Conservation (phyloP, 257 asterid species). For the Jaltomata sinuosa region DNA sequence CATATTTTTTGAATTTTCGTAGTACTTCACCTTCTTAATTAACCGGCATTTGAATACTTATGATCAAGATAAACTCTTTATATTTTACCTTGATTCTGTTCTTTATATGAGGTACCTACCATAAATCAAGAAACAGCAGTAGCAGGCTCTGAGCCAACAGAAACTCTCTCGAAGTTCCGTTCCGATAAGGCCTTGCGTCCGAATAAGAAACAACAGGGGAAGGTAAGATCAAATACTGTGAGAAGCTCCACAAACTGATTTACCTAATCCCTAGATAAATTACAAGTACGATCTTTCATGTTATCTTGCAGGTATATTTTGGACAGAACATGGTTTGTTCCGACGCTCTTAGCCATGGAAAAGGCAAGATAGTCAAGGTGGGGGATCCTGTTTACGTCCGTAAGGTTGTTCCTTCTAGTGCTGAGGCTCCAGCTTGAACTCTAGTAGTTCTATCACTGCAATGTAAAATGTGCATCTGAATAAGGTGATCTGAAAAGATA, state of each 20-base stretch:
- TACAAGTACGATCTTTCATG: background rate
- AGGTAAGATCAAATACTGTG: conserved; percentile 6
- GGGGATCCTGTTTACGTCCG: conserved; percentile 31
- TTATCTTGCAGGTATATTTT: conserved; percentile 33
- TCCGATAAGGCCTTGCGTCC: conserved; percentile 44
- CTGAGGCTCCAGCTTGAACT: conserved; percentile 21
- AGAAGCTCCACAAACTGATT: background rate
- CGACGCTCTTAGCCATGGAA: conserved; percentile 11
- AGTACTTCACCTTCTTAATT: background rate
- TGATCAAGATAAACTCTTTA: background rate
- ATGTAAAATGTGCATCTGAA: background rate
- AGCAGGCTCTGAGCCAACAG: conserved; percentile 29
- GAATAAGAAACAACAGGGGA: conserved; percentile 28
- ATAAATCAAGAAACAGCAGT: conserved; percentile 35
- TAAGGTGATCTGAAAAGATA: background rate
- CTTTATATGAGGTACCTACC: background rate
- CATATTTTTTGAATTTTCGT: background rate
- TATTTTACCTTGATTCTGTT: background rate
- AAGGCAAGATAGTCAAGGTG: conserved; percentile 18
- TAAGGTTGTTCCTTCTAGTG: conserved; percentile 20
- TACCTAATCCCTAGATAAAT: background rate
- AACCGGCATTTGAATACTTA: background rate
- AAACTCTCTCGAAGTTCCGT: conserved; percentile 36
- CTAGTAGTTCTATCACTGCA: background rate
- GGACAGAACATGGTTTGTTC: conserved; percentile 47